Conservation (phyloP, 495 filamentous ascomycete species). For the Lasiosphaeria ovina region DNA sequence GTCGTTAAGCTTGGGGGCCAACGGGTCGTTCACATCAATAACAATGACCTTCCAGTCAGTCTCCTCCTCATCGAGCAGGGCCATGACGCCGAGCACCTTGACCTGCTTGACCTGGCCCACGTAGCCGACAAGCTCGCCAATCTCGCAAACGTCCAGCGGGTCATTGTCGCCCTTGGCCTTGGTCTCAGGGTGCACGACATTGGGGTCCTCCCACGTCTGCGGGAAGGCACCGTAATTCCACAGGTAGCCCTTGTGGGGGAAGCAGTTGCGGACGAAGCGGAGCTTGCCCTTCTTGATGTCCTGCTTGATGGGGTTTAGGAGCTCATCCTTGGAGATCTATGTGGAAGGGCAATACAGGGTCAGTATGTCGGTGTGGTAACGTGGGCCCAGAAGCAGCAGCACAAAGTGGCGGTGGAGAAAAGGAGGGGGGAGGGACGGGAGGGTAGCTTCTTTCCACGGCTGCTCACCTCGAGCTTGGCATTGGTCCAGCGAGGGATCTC, state of each 20-base stretch:
- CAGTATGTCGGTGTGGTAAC: background rate
- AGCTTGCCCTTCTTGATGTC: slow-evolving; percentile 90
- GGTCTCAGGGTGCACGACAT: slow-evolving; percentile 92
- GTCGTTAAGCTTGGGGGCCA: slow-evolving; percentile 95
- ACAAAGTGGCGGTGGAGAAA: slow-evolving; percentile 2
- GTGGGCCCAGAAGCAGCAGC: background rate
- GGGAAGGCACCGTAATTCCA: slow-evolving; percentile 99
- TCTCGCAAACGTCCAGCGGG: slow-evolving; percentile 98
- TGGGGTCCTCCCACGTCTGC: slow-evolving; percentile 99
- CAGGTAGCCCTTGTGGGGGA: slow-evolving; percentile 99
- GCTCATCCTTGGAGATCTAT: slow-evolving; percentile 99
- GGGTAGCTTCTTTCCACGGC: slow-evolving; percentile 13
- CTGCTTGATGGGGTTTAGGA: slow-evolving; percentile 96
- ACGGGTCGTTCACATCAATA: slow-evolving; percentile 96
- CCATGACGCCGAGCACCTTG: slow-evolving; percentile 99
- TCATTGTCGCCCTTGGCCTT: slow-evolving; percentile 99
- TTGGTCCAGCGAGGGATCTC: slow-evolving; percentile 99
- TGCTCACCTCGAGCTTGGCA: slow-evolving; percentile 90
- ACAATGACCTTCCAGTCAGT: slow-evolving; percentile 99
- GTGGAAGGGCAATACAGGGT: slow-evolving; percentile 43
- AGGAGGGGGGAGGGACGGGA: background rate
- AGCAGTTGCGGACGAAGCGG: slow-evolving; percentile 98
- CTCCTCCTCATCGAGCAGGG: slow-evolving; percentile 97
- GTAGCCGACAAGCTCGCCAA: slow-evolving; percentile 95
- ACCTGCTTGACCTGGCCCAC: slow-evolving; percentile 97